Base-by-base conservation (phyloP, 192 early-diverging fungal species). In the Spinellus fusiger region DNA sequence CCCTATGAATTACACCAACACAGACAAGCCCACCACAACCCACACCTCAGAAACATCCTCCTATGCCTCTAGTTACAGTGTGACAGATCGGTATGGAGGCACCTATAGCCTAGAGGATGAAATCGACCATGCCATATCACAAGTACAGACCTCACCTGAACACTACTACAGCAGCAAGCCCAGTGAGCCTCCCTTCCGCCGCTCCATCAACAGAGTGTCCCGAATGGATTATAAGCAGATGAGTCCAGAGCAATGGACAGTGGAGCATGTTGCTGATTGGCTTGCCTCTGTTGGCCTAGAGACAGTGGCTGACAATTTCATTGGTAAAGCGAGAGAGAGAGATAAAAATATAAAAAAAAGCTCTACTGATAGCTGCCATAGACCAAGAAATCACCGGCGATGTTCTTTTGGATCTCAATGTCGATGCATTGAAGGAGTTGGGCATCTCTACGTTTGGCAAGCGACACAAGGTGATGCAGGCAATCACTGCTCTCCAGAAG, bases 361-460 rank as follows among this genome's bases (percentile, higher is more conserved):
- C 15, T 23, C 3, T 22, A 44, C 23, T 6, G 1, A 25, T 3
- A 16, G 13, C 18, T 53, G 10, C 16, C 22, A 56, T 44, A 85
- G 87, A 86, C 10, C 80, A 86, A 49, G 83, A 82, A 44, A 83
- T 90, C 52, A 83, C 79, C 26, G 88, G 88, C 47, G 81, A 81
- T 44, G 69, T 77, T 18, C 69, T 90, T 1, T 26, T 90, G 0
- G 81, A 83, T 31, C 54, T 88, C 12, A 81, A 78, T 51, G 69
- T 90, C 18, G 77, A 80, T 37, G 73, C 78, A 15, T 66, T 90
- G 9, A 85, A 86, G 50, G 86, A 90, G 51, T 54, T 90, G 15
- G 81, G 86, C 22, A 81, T 90, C 33, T 75, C 54, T 37, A 75
- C 81, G 1, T 82, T 84, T 56, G 82, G 82, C 25, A 84, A 86